Evolutionary conservation across 2,329 filamentous ascomycete genomes (phyloP), one percentile per base, ranked within the genome.

Genomic region (Blumeria graminis): DNA sequence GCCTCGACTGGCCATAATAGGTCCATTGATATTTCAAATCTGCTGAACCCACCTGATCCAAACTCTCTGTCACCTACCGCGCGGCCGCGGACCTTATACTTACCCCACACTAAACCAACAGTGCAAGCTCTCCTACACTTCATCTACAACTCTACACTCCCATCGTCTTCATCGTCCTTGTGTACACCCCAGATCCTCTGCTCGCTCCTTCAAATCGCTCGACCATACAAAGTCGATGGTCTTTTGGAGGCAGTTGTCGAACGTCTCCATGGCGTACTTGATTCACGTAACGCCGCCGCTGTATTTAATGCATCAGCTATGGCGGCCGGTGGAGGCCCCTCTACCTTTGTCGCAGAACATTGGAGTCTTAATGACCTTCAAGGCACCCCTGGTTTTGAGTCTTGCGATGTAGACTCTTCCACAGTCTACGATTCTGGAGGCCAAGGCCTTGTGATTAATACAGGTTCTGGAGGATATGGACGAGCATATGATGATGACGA

Each of bases 241-340:
- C 76, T 98, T 1, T 73, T 96, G 0, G 92, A 98, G 70, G 87
- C 87, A 0, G 86, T 93, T 1, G 86, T 96, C 9, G 88, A 96
- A 68, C 80, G 90, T 7, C 74, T 98, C 0, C 92, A 98, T 65
- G 77, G 85, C 34, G 78, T 93, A 0, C 77, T 98, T 3, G 92
- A 98, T 67, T 92, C 86, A 52, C 78, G 90, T 51, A 98, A 96
- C 62, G 90, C 92, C 0, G 92, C 92, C 0, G 92, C 92, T 6
- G 89, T 98, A 0, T 98, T 98, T 73, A 98, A 98, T 62, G 92
- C 92, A 0, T 92, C 90, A 0, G 92, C 92, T 56, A 96, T 96
- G 92, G 92, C 89, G 0, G 92, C 92, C 1, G 92, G 92, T 10
- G 89, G 92, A 32, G 92, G 92, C 0, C 80, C 88, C 52, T 85